Base-by-base conservation (phyloP, 2,329 filamentous ascomycete species). In the Dothistroma pini region DNA sequence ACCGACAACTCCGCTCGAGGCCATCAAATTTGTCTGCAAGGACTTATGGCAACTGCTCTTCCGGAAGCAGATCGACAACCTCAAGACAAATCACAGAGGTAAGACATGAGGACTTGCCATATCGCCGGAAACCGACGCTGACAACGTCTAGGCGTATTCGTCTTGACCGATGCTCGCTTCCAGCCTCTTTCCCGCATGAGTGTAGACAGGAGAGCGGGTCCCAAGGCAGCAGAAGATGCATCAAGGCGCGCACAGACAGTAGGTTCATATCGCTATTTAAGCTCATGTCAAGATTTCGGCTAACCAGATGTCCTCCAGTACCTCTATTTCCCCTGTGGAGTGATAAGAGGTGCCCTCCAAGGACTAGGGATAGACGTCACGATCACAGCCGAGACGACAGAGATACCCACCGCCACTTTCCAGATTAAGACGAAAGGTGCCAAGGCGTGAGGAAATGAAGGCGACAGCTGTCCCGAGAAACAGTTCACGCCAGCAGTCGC, bases 11-110 rank as follows among this genome's bases (percentile, higher is more conserved):
- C 93, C 93, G 4, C 85, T 99, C 48, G 95, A 97, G 73, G 89
- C 93, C 54, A 99, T 99, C 75, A 99, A 99, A 76, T 97, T 99
- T 73, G 82, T 99, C 54, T 99, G 95, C 84, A 99, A 99, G 80
- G 95, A 99, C 75, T 83, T 99, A 50, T 99, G 95, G 95, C 92
- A 87, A 35, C 82, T 97, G 21, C 85, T 97, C 16, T 99, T 97
- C 77, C 85, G 90, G 74, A 99, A 99, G 78, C 96, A 97, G 76
- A 91, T 99, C 72, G 95, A 99, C 77, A 99, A 99, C 75, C 83
- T 99, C 52, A 99, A 99, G 79, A 99, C 95, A 9, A 99, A 99
- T 74, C 95, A 99, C 75, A 83, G 95, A 70, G 95, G 41, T 44
- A 16, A 44, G 4, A 8, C 7, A n/a, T 8, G 8, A 44, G 14